phyloP scores from a whole-genome alignment of 176 grass and related monocot genomes.

The Oryza nivara region DNA sequence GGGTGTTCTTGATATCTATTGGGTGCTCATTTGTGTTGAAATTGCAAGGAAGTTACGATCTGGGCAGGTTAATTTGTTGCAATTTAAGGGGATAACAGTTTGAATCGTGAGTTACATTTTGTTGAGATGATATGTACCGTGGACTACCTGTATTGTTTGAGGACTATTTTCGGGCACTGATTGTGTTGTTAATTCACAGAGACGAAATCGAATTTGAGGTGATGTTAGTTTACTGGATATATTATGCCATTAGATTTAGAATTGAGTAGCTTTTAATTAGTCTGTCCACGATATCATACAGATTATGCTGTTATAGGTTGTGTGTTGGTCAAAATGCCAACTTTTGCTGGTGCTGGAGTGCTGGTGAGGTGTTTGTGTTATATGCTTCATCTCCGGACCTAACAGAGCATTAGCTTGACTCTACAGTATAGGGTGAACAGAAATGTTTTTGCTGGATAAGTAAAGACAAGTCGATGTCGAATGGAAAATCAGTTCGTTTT shows the following conservation, averaged over 20 bases:
- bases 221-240: neutral
- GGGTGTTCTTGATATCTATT: neutral
- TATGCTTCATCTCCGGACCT: neutral
- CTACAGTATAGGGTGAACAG: neutral
- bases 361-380: neutral
- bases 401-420: neutral
- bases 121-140: neutral
- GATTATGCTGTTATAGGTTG: neutral
- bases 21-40: constrained; percentile 1
- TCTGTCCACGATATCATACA: too few species aligned
- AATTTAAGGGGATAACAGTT: neutral
- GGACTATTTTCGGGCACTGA: neutral
- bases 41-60: neutral
- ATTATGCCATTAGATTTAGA: too few species aligned
- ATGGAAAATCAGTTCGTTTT: neutral
- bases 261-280: too few species aligned
- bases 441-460: neutral
- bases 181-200: constrained; percentile 10
- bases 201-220: neutral
- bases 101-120: neutral
- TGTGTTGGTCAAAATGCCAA: neutral
- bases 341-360: neutral
- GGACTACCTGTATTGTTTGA: neutral
- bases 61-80: neutral
- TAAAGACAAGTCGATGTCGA: constrained; percentile 1